Evolutionary conservation across 164 flowering plant species (phyloP), one percentile per base, ranked within the genome.

Genomic region (Tetrastigma voinierianum): DNA sequence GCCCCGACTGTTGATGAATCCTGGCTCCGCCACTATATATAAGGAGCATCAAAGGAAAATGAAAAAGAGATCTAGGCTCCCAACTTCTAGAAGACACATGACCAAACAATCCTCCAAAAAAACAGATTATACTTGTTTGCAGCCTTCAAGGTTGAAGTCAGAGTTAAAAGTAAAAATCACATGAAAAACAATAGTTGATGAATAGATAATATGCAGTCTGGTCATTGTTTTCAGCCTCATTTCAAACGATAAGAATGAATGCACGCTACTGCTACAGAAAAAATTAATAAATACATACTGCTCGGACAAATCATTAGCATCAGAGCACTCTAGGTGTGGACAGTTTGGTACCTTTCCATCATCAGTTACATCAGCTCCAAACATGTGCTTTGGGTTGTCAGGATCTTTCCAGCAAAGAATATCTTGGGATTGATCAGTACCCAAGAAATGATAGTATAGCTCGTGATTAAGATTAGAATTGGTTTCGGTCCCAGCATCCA

Each of bases 401-500:
- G 86, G 84, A 77, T 96, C 98, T 63, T 59, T 90, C 95, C 96
- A 96, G 77, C 98, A 93, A 71, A 96, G 72, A 59, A 96, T 80
- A 76, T 96, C 99, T 73, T 91, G 83, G 53, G 92, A 87, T 70
- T 96, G 98, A 67, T 91, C 87, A 0, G 90, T 90, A 19, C 98
- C 98, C 79, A 93, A 57, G 67, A 88, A 81, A 75, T 96, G 99
- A 74, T 96, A 96, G 76, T 84, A 90, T 1, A 96, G 17, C 71
- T 86, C 84, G n/a, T 93, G 93, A 78, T 91, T 68, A 54, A 93
- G 83, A 70, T 87, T 93, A 16, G 88, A 60, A 71, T 87, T 76
- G 8, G 96, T 96, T 80, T 89, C 98, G 15, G 97, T 93, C n/a
- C 99, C 99, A 72, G 95, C 97, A 77, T 90, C 97, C 46, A 86